Percentiles rank a stretch among this genome's conserved stretches.
Evolutionary conservation across 129 eudicot genomes (phyloP).

Genomic region (Centella asiatica): DNA sequence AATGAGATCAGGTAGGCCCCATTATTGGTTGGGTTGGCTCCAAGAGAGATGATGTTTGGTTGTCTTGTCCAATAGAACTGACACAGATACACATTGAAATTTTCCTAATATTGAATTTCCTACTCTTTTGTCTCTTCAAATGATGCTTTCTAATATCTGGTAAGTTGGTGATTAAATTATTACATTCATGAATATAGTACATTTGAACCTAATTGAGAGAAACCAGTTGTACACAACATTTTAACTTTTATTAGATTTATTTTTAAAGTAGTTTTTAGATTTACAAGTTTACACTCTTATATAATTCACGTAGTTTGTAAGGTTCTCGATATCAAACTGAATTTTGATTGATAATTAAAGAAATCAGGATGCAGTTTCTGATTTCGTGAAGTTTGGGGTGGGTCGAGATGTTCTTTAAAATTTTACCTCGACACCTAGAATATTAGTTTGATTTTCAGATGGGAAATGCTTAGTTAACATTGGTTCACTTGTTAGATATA

Average conservation of each 20-base stretch:
- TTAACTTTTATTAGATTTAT: background rate
- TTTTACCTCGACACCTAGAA: background rate
- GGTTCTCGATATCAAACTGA: too few relatives aligned
- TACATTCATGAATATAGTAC: background rate
- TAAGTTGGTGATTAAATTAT: background rate
- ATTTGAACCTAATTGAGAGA: background rate
- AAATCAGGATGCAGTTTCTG: background rate
- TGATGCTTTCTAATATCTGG: background rate
- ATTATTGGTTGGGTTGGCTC: background rate
- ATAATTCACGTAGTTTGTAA: too few relatives aligned
- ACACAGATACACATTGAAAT: background rate
- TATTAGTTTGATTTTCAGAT: background rate
- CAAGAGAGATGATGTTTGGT: background rate
- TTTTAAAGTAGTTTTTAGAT: too few relatives aligned
- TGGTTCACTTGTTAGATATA: background rate
- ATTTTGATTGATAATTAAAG: background rate
- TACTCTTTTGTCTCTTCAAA: background rate
- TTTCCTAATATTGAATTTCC: background rate
- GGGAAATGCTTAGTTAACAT: background rate
- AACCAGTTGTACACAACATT: background rate
- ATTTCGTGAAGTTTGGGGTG: background rate
- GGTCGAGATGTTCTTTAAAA: background rate
- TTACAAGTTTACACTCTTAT: too few relatives aligned
- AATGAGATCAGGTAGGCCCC: constrained; percentile 2
- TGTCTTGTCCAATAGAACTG: background rate